Base-by-base conservation (phyloP, 1,284 basidiomycete genomes). In the Cryptococcus wingfieldii region DNA sequence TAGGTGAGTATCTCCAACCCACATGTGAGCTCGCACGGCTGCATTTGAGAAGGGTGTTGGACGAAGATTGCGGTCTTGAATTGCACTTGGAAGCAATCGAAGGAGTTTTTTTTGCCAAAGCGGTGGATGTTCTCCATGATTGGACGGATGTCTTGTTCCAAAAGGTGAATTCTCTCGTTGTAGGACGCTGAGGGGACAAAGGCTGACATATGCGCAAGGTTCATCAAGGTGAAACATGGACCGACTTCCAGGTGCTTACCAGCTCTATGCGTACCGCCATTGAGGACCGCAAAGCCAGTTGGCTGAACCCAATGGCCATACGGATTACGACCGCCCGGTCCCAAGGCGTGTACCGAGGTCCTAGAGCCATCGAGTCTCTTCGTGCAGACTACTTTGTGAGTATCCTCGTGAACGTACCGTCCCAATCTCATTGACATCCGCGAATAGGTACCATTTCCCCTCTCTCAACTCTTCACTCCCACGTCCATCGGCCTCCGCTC, bases 191-290 rank as follows among this genome's bases (percentile, higher is more conserved):
- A 27, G 23, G 25, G 18, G 14, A 18, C 19, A 8, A 31, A 14
- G 13, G 46, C 23, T 50, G 43, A 44, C 23, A 27, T 25, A 5
- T 23, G 25, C 18, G 18, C 10, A 60, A 90, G 89, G 89, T 90
- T 81, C 85, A 88, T 59, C 77, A 76, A 8, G 78, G 80, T 44
- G 84, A 86, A 64, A 72, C 79, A 16, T 93, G 90, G 90, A 80
- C 78, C 38, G 89, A 92, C 71, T 90, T 89, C 69, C 89, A 92
- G 72, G 86, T 87, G 66, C 76, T 93, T 44, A 91, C 91, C 62
- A 85, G 83, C 38, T 83, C 86, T 6, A 86, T 92, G 63, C 80
- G 80, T 14, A 87, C 90, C 56, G 79, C 85, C 13, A 79, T 86
- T 38, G 81, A 84, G 59, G 76, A 81, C 12, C 75, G 78, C 8